Evolutionary conservation across 1,284 basidiomycete species (phyloP).

Genomic region (Puccinia horiana): DNA sequence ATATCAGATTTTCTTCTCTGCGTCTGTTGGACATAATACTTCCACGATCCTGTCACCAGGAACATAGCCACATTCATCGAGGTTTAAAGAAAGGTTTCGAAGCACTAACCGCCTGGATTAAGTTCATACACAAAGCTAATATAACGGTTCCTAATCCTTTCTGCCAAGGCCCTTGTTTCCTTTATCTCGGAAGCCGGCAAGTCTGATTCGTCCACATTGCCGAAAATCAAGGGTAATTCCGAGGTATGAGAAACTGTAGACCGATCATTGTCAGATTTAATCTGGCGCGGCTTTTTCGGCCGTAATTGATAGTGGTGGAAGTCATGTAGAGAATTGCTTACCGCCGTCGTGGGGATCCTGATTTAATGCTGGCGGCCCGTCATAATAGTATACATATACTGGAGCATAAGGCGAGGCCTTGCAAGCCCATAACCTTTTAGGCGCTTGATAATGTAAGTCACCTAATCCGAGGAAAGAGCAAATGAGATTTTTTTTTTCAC

Average conservation of each 20-base stretch:
- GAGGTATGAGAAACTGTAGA: slow-evolving; percentile 40
- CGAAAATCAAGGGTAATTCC: slow-evolving; percentile 37
- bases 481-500: neutral
- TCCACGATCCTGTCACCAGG: neutral
- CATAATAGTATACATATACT: slow-evolving; percentile 46
- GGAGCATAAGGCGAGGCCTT: neutral
- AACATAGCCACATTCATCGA: neutral
- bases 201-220: slow-evolving; percentile 2
- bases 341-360: slow-evolving; percentile 16
- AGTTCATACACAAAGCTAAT: slow-evolving; percentile 48
- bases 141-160: slow-evolving; percentile 28
- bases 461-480: slow-evolving; percentile 1
- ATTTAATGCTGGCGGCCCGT: slow-evolving; percentile 32
- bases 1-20: neutral
- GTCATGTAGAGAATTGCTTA: too few species aligned
- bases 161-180: slow-evolving; percentile 16
- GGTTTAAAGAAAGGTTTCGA: neutral
- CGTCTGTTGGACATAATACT: neutral
- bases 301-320: too few species aligned
- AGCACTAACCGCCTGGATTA: slow-evolving; percentile 34
- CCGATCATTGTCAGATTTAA: neutral
- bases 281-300: neutral
- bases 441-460: slow-evolving; percentile 47
- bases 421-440: slow-evolving; percentile 34
- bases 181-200: neutral